Conservation (phyloP, 192 early-diverging fungal species). For the Kappamyces sp. region DNA sequence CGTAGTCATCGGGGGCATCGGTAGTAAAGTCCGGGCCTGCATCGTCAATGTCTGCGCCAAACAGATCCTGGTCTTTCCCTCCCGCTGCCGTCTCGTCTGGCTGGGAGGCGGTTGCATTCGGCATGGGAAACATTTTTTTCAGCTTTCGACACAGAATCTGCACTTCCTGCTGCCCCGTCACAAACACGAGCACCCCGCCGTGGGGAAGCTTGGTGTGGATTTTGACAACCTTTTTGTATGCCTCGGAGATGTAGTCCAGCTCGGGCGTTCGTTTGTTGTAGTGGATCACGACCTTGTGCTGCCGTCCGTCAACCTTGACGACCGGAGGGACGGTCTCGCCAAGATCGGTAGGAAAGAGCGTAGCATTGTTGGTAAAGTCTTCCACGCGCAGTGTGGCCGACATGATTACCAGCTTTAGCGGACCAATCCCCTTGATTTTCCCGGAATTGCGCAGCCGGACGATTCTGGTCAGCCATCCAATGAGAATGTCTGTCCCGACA, state of each 20-base stretch:
- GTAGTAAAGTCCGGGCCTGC: conserved; percentile 6
- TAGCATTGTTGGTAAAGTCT: conserved; percentile 84
- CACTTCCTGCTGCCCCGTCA: conserved; percentile 95
- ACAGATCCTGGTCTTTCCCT: not conserved
- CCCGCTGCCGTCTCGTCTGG: not conserved
- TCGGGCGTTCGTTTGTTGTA: conserved; percentile 91
- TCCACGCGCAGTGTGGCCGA: conserved; percentile 94
- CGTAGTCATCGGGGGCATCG: conserved; percentile 33
- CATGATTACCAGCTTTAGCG: conserved; percentile 97
- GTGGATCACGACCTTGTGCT: conserved; percentile 82
- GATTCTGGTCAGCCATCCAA: conserved; percentile 93
- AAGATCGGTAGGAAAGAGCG: conserved; percentile 58
- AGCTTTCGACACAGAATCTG: conserved; percentile 69
- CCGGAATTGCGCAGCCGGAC: conserved; percentile 64
- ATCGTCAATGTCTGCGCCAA: conserved; percentile 19
- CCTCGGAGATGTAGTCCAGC: conserved; percentile 79
- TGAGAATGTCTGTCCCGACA: conserved; percentile 94
- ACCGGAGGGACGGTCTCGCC: conserved; percentile 61
- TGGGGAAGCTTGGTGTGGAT: conserved; percentile 89
- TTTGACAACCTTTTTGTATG: conserved; percentile 85
- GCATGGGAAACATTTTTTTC: conserved; percentile 61
- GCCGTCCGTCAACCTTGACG: conserved; percentile 85
- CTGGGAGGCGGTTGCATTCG: not conserved
- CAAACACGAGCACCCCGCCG: conserved; percentile 91
- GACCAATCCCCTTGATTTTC: conserved; percentile 47